Conservation (phyloP, 176 grass and related monocot species). For the Eleusine coracana region DNA sequence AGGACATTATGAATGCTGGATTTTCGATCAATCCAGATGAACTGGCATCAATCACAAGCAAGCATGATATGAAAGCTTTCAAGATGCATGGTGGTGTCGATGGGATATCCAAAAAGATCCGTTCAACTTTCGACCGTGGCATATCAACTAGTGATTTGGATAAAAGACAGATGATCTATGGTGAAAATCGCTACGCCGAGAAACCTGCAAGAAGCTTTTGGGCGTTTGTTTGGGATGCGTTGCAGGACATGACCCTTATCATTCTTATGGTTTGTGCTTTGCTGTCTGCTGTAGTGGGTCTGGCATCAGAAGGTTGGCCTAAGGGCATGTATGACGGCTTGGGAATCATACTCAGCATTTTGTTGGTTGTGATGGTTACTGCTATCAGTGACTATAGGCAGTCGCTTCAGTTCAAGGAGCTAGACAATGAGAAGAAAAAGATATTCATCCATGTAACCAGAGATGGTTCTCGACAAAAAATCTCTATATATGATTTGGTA, state of each 20-base stretch:
- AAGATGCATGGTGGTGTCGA: constrained; percentile 67
- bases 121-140: constrained; percentile 54
- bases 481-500: constrained; percentile 91
- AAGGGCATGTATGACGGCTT: constrained; percentile 96
- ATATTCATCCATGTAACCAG: constrained; percentile 84
- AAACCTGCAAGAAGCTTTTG: constrained; percentile 93
- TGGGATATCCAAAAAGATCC: constrained; percentile 72
- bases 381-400: constrained; percentile 92
- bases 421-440: constrained; percentile 97
- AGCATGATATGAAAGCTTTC: constrained; percentile 66
- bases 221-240: constrained; percentile 91
- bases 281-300: constrained; percentile 77
- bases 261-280: constrained; percentile 91
- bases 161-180: constrained; percentile 75
- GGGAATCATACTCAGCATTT: constrained; percentile 93
- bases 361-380: constrained; percentile 88
- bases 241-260: constrained; percentile 90
- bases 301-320: constrained; percentile 86
- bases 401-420: constrained; percentile 96
- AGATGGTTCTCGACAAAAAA: constrained; percentile 70
- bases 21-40: constrained; percentile 84
- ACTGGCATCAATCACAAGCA: constrained; percentile 75
- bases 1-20: constrained; percentile 73
- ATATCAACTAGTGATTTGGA: constrained; percentile 49
- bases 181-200: constrained; percentile 67